These are phyloP conservation scores for Periconia macrospinosa DNA, from an alignment of 2,329 filamentous ascomycete genomes.

Conservation along the genomic window DNA sequence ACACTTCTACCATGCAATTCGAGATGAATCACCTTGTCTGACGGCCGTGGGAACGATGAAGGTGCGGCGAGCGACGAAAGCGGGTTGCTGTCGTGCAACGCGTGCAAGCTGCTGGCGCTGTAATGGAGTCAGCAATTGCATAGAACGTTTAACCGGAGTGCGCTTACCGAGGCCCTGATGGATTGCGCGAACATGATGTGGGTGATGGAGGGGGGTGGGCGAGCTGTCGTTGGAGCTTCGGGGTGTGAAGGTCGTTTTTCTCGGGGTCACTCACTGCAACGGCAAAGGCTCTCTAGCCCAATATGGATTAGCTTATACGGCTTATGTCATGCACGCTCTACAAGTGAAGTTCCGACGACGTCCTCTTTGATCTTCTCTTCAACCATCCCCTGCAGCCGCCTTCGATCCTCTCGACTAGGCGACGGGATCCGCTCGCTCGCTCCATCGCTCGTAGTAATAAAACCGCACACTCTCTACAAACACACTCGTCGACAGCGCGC, in stretches of 20 bases:
- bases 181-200: slow-evolving; percentile 62
- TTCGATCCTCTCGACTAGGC: neutral
- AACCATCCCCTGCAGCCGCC: slow-evolving; percentile 21
- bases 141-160: slow-evolving; percentile 5
- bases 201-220: slow-evolving; percentile 28
- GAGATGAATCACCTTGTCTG: slow-evolving; percentile 60
- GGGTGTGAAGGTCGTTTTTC: slow-evolving; percentile 24
- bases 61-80: slow-evolving; percentile 60
- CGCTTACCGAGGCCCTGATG: slow-evolving; percentile 62
- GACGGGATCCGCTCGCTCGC: neutral
- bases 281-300: slow-evolving; percentile 16
- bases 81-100: slow-evolving; percentile 59
- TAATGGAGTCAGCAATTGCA: slow-evolving; percentile 27
- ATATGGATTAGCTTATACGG: slow-evolving; percentile 18
- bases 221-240: slow-evolving; percentile 36
- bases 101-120: slow-evolving; percentile 65
- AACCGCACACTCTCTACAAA: slow-evolving; percentile 1
- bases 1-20: slow-evolving; percentile 16
- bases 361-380: slow-evolving; percentile 8
- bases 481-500: slow-evolving; percentile 1
- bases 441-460: slow-evolving; percentile 17
- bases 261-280: slow-evolving; percentile 6
- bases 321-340: neutral
- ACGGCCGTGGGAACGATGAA: slow-evolving; percentile 64
- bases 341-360: neutral